Base-by-base conservation (phyloP, 1,284 basidiomycete genomes). In the Malassezia obtusa region DNA sequence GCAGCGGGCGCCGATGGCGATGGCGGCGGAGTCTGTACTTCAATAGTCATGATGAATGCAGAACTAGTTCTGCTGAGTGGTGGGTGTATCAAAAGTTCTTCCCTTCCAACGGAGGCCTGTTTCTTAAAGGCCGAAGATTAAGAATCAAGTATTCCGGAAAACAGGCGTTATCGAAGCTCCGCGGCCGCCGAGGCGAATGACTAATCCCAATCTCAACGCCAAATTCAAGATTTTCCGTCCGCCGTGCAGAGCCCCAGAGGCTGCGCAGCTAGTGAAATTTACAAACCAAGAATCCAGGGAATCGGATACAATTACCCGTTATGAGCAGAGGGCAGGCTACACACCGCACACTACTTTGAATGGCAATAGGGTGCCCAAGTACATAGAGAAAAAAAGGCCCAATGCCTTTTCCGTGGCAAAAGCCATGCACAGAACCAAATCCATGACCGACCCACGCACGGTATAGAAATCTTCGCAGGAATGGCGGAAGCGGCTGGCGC, bases 291-390 rank as follows among this genome's bases (percentile, higher is more conserved):
- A 31, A 31, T 31, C 30, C 30, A 31, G 44, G 21, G n/a, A 32
- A 31, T 48, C 32, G 45, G 45, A 38, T 48, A 48, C 32, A 48
- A 38, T 48, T 35, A 48, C 45, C 45, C 45, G 45, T 48, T 19
- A 17, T 24, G n/a, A 25, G 41, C 25, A 45, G 22, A 32, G 31
- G 26, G 32, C 30, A 26, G 37, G 35, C 41, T 50, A 43, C 44
- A 15, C 25, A 50, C 25, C 39, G 47, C 37, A 21, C 17, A 40
- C 30, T 41, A 37, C 47, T 22, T 17, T 22, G 21, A n/a, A 49
- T 28, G 35, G 37, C 37, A 41, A 47, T 36, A 30, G 32, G 32
- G 44, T 12, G 41, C 12, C 21, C 25, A 44, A n/a, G 33, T 35
- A 35, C 33, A 31, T 11, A 11, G 30, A 31, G 33, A 35, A 35